Evolutionary conservation across 768 basidiomycete species (phyloP).

Genomic region (Rubroboletus pulcherrimus): DNA sequence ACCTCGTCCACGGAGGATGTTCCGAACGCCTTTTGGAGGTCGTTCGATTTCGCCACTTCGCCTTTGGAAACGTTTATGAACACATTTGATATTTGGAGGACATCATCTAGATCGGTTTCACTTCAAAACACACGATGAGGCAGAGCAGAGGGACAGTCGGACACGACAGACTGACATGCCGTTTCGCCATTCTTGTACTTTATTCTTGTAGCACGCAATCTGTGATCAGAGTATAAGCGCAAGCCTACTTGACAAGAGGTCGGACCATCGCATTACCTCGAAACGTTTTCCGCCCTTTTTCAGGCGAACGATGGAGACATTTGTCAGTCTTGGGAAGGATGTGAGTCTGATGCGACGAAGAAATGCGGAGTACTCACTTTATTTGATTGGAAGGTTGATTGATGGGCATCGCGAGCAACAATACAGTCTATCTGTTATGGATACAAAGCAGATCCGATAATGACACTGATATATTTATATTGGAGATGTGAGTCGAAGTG

Average conservation of each 20-base stretch:
- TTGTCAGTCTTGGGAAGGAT: conserved; percentile 69
- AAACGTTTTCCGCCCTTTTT: conserved; percentile 98
- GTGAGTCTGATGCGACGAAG: not conserved
- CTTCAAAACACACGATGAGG: conserved; percentile 35
- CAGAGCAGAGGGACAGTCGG: not conserved
- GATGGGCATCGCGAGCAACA: conserved; percentile 38
- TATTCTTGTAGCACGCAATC: conserved; percentile 99
- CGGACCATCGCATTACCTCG: conserved; percentile 52
- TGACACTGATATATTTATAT: not conserved
- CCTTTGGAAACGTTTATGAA: conserved; percentile 97
- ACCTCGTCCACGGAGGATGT: conserved; percentile 67
- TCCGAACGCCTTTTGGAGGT: conserved; percentile 89
- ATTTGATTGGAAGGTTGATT: conserved; percentile 89
- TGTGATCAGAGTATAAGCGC: conserved; percentile 22
- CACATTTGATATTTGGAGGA: conserved; percentile 93
- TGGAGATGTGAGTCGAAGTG: not conserved
- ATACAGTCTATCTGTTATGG: not conserved
- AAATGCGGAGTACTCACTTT: conserved; percentile 46
- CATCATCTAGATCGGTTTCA: conserved; percentile 91
- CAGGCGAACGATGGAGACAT: conserved; percentile 92
- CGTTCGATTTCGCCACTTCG: conserved; percentile 82
- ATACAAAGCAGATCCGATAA: not conserved
- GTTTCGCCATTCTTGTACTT: conserved; percentile 93
- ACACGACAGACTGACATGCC: conserved; percentile 62
- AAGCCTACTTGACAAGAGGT: not conserved